These are phyloP conservation scores for Dactylorhiza incarnata DNA, from an alignment of 106 monocot species.

Conservation along the genomic window DNA sequence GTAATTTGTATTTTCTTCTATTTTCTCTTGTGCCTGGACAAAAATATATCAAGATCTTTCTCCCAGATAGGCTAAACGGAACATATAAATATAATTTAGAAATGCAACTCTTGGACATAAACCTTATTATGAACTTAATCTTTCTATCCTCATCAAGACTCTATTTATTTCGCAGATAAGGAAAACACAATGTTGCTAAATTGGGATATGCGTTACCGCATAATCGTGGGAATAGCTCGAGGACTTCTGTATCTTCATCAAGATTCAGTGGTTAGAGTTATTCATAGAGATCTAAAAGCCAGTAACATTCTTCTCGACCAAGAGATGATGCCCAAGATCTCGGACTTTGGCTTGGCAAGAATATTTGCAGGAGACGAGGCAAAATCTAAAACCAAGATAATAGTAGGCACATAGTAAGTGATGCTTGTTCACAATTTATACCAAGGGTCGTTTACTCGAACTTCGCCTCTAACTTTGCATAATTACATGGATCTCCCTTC, in stretches of 20 bases:
- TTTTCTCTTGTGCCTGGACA: too few species aligned
- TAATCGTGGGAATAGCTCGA: constrained; percentile 33
- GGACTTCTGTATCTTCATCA: constrained; percentile 50
- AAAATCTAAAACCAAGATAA: constrained; percentile 22
- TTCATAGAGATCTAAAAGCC: constrained; percentile 49
- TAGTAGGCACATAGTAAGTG: constrained; percentile 51
- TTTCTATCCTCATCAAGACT: too few species aligned
- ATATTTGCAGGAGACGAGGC: constrained; percentile 29
- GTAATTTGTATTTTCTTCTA: too few species aligned
- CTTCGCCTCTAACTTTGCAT: too few species aligned
- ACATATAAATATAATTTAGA: too few species aligned
- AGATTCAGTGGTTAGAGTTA: constrained; percentile 37
- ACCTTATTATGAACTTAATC: too few species aligned
- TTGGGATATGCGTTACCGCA: constrained; percentile 32
- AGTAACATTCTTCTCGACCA: constrained; percentile 45
- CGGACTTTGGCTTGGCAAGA: constrained; percentile 52
- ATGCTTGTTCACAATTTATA: not conserved
- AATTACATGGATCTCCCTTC: too few species aligned
- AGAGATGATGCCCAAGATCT: constrained; percentile 52
- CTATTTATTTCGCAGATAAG: not conserved
- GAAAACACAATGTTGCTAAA: constrained; percentile 12
- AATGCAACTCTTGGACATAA: too few species aligned
- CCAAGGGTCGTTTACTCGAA: too few species aligned
- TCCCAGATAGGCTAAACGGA: too few species aligned
- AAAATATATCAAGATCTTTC: too few species aligned